Base-by-base conservation (phyloP, 2,329 filamentous ascomycete genomes). In the Hymenoscyphus scutula region DNA sequence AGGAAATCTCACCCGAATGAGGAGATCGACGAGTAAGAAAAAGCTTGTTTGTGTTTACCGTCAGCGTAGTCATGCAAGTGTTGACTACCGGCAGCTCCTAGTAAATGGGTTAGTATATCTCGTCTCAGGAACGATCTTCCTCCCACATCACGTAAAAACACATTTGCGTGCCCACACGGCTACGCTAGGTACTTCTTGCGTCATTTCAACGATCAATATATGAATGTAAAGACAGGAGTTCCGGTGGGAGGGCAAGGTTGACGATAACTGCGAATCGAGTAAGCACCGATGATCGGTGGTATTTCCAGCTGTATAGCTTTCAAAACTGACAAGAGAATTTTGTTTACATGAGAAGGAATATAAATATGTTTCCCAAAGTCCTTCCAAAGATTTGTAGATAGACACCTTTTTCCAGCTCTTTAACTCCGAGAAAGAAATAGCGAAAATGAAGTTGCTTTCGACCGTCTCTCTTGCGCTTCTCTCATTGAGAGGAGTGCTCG, bases 221-320 rank as follows among this genome's bases (percentile, higher is more conserved):
- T 17, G 4, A 37, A 4, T 15, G 32, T 15, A 37, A 15, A 4
- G 11, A 2, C 19, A 51, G 45, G 19, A 23, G 45, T 25, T 23
- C 45, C 19, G 19, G 19, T 25, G 19, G 19, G 45, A 25, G 45
- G 8, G 11, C 45, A 51, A 51, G 45, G 45, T 19, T 45, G 7
- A 19, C 19, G n/a, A 13, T 25, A 23, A 25, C 13, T 51, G 45
- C 19, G 45, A 27, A 51, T 27, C 19, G n/a, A 25, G 45, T 51
- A 51, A 51, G 45, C 45, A 51, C 45, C 45, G 45, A 51, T 25
- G 45, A 25, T 51, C 45, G 45, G 45, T 51, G 45, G 13, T 23
- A 51, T 25, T 4, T 51, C 8, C 10, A 13, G 19, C 4, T 11
- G 10, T 25, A 51, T 51, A 23, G 45, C 19, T 3, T 37, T 25